Evolutionary conservation across 495 filamentous ascomycete species (phyloP).

Genomic region (Elaphomyces granulatus): DNA sequence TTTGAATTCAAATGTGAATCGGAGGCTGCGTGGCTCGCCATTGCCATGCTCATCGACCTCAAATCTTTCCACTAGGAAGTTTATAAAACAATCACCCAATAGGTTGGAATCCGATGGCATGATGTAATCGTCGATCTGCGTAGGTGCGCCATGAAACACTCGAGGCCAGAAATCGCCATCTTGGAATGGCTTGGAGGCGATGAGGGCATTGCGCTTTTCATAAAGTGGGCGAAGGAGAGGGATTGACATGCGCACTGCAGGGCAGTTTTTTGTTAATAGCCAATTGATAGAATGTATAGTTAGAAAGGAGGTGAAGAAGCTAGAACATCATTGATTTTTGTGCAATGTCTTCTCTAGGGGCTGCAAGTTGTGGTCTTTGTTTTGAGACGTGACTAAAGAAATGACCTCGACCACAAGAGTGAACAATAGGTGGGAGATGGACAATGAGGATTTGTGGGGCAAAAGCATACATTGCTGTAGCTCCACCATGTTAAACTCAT

Average conservation of each 20-base stretch:
- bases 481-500: constrained; percentile 25
- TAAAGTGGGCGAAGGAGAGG: constrained; percentile 44
- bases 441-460: not conserved
- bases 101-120: constrained; percentile 58
- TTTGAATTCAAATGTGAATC: constrained; percentile 31
- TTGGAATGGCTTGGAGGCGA: constrained; percentile 42
- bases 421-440: not conserved
- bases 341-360: too few species aligned
- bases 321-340: too few species aligned
- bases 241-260: constrained; percentile 25
- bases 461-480: constrained; percentile 28
- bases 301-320: too few species aligned
- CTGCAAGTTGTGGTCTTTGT: too few species aligned
- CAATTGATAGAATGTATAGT: too few species aligned
- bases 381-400: not conserved
- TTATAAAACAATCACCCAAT: constrained; percentile 45
- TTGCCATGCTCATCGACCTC: constrained; percentile 48
- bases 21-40: constrained; percentile 31
- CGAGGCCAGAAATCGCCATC: constrained; percentile 73
- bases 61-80: constrained; percentile 56
- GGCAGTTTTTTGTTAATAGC: too few species aligned
- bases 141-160: constrained; percentile 69
- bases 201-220: constrained; percentile 51
- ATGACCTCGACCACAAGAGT: not conserved
- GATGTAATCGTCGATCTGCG: constrained; percentile 72